These are phyloP conservation scores for Urostyla sp. DNA, from an alignment of 73 alveolate genomes.

Conservation along the genomic window DNA sequence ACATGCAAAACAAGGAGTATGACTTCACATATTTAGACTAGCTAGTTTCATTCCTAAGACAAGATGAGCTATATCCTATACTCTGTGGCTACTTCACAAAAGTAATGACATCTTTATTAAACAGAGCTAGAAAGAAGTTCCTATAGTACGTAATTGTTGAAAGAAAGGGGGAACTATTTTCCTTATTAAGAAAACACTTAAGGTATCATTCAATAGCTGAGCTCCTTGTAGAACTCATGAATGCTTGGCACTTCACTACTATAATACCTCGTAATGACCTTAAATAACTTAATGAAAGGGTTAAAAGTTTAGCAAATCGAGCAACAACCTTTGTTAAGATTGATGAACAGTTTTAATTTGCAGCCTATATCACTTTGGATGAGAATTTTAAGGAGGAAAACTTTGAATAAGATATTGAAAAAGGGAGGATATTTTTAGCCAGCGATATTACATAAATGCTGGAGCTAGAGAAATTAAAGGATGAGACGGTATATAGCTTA, in stretches of 20 bases:
- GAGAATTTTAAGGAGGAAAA: slow-evolving; percentile 25
- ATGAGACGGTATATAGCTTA: too few relatives aligned
- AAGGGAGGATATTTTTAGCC: slow-evolving; percentile 31
- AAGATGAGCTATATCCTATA: neutral
- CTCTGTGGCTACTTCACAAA: slow-evolving; percentile 43
- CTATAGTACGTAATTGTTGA: slow-evolving; percentile 6
- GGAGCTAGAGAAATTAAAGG: too few relatives aligned
- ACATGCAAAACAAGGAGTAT: neutral
- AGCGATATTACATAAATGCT: too few relatives aligned
- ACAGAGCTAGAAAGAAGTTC: slow-evolving; percentile 14
- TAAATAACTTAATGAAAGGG: too few relatives aligned
- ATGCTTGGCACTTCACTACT: neutral
- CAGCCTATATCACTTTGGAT: neutral
- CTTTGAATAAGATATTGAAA: neutral
- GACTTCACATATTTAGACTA: slow-evolving; percentile 25
- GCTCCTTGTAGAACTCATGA: slow-evolving; percentile 9
- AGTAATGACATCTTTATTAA: slow-evolving; percentile 11
- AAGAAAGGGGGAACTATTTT: slow-evolving; percentile 29
- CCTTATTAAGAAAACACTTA: neutral
- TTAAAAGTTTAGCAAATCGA: neutral
- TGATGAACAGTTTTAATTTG: neutral
- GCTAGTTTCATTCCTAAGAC: slow-evolving; percentile 1
- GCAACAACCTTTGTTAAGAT: slow-evolving; percentile 13
- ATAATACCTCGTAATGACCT: too few relatives aligned
- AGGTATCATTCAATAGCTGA: slow-evolving; percentile 38